A percentile compares a stretch with the other conserved stretches of the same genome.
Evolutionary conservation across 2,329 filamentous ascomycete genomes (phyloP).

Genomic region (Neofusicoccum umdonicola): DNA sequence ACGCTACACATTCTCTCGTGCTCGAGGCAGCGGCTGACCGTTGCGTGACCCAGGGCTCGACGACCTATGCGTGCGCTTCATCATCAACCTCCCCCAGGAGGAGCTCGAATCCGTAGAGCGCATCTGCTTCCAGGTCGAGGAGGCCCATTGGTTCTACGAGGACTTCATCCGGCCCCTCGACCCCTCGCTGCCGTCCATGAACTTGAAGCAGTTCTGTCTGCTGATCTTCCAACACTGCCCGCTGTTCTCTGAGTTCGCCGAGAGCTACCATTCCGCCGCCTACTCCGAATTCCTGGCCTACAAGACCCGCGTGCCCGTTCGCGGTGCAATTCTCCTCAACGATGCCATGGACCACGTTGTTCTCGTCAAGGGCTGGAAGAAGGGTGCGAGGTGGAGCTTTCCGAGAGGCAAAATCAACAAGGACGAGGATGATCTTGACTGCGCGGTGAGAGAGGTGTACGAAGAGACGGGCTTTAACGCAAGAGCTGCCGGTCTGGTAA

Average conservation of each 20-base stretch:
- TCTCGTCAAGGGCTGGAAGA: slow-evolving; percentile 97
- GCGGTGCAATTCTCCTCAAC: slow-evolving; percentile 91
- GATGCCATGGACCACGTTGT: slow-evolving; percentile 91
- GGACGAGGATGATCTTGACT: slow-evolving; percentile 89
- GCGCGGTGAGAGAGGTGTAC: slow-evolving; percentile 89
- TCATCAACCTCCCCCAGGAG: slow-evolving; percentile 91
- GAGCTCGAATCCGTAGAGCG: slow-evolving; percentile 87
- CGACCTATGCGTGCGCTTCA: slow-evolving; percentile 96
- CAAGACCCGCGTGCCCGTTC: slow-evolving; percentile 90
- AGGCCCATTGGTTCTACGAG: slow-evolving; percentile 99
- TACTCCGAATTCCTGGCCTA: slow-evolving; percentile 92
- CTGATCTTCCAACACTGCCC: slow-evolving; percentile 94
- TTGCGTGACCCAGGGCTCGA: slow-evolving; percentile 69
- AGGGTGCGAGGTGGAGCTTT: slow-evolving; percentile 93
- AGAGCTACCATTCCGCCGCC: slow-evolving; percentile 73
- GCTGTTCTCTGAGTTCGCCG: slow-evolving; percentile 75
- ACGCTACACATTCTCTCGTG: not conserved
- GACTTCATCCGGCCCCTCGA: slow-evolving; percentile 94
- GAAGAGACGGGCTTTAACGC: slow-evolving; percentile 95
- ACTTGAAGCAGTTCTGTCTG: slow-evolving; percentile 79
- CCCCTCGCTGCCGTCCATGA: slow-evolving; percentile 78
- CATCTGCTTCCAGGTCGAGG: slow-evolving; percentile 98
- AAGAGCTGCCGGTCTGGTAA: slow-evolving; percentile 70
- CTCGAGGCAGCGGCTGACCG: not conserved
- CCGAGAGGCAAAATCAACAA: slow-evolving; percentile 98